Conservation (phyloP, 2,329 filamentous ascomycete species). For the Ophiocordyceps camponoti-rufipedis region DNA sequence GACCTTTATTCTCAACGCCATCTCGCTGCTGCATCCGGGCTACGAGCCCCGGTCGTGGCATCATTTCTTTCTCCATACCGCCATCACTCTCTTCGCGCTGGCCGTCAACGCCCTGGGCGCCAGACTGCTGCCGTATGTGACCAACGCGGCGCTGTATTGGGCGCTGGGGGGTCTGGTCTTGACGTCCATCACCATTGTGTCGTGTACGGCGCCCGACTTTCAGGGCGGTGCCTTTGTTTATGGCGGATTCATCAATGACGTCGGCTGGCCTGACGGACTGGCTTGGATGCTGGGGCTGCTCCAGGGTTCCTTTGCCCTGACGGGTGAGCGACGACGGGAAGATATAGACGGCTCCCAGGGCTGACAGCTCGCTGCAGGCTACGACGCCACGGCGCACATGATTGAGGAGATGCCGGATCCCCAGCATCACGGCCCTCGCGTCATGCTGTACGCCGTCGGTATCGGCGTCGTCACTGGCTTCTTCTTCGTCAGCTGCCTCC, state of each 20-base stretch:
- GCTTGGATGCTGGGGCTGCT: slow-evolving; percentile 37
- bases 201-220: slow-evolving; percentile 46
- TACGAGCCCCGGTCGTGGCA: slow-evolving; percentile 47
- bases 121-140: slow-evolving; percentile 41
- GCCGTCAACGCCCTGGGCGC: slow-evolving; percentile 45
- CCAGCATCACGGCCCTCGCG: slow-evolving; percentile 39
- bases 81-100: slow-evolving; percentile 41
- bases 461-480: slow-evolving; percentile 48
- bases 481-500: slow-evolving; percentile 41
- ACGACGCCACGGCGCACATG: slow-evolving; percentile 31
- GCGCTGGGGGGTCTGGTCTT: slow-evolving; percentile 49
- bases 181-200: slow-evolving; percentile 51
- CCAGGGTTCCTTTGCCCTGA: slow-evolving; percentile 30
- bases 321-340: slow-evolving; percentile 7
- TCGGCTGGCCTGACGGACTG: slow-evolving; percentile 51
- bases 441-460: slow-evolving; percentile 46
- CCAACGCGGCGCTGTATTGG: slow-evolving; percentile 54
- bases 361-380: slow-evolving; percentile 10
- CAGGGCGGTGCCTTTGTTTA: slow-evolving; percentile 49
- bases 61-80: slow-evolving; percentile 56
- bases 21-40: slow-evolving; percentile 37
- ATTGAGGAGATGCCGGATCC: slow-evolving; percentile 41
- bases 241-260: slow-evolving; percentile 46
- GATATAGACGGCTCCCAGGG: not conserved
- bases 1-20: slow-evolving; percentile 46